These are phyloP conservation scores for Ulvella scutata DNA, from an alignment of 139 green algal species.

Conservation along the genomic window DNA sequence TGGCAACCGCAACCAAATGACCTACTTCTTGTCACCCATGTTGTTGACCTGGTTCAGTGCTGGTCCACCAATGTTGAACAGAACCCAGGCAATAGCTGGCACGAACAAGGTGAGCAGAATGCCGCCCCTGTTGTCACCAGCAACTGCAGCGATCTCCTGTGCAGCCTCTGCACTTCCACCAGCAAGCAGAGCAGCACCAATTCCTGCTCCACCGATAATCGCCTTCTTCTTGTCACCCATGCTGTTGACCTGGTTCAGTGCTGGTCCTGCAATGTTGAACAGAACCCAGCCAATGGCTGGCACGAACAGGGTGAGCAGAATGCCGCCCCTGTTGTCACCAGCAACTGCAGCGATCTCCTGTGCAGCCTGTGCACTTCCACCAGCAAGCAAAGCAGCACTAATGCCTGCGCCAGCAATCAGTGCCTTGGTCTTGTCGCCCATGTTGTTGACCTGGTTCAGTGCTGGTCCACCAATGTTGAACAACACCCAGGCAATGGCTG, in stretches of 20 bases:
- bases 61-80: slow-evolving; percentile 14
- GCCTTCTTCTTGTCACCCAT: slow-evolving; percentile 9
- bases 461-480: slow-evolving; percentile 14
- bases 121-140: slow-evolving; percentile 14
- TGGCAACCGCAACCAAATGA: no score
- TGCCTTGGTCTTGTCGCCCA: slow-evolving; percentile 9
- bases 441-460: slow-evolving; percentile 12
- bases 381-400: neutral
- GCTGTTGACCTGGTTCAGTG: slow-evolving; percentile 11
- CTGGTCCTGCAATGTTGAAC: slow-evolving; percentile 14
- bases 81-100: slow-evolving; percentile 12
- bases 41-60: slow-evolving; percentile 10
- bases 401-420: neutral
- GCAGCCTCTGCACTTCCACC: neutral
- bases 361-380: neutral
- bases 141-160: neutral
- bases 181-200: neutral
- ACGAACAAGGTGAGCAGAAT: slow-evolving; percentile 7
- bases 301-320: slow-evolving; percentile 9
- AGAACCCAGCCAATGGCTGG: slow-evolving; percentile 15
- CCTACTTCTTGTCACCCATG: slow-evolving; percentile 11
- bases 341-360: neutral
- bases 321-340: slow-evolving; percentile 12
- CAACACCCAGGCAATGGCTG: slow-evolving; percentile 12
- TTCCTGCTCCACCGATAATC: neutral